Percentiles rank a stretch among this genome's conserved stretches.
Evolutionary conservation across 441 rosid species (phyloP).

Genomic region (Brassica hybrid): DNA sequence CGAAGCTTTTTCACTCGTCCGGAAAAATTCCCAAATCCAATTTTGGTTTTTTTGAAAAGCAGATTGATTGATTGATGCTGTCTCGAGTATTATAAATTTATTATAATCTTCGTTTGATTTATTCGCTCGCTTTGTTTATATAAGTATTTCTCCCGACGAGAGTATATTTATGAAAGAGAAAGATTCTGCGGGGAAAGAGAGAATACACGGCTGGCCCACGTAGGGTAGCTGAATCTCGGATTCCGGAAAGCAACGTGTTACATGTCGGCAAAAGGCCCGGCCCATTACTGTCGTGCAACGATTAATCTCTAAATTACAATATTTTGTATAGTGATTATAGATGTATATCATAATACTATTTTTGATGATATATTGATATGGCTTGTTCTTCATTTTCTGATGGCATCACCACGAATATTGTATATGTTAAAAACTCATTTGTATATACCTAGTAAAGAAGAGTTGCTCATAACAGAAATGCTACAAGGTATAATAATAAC

Average conservation of each 20-base stretch:
- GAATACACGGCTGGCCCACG: constrained; percentile 34
- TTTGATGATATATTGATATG: no score
- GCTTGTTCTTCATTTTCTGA: no score
- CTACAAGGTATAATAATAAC: no score
- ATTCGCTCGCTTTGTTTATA: constrained; percentile 16
- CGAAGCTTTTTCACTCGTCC: constrained; percentile 22
- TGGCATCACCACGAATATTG: no score
- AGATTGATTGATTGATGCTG: neutral
- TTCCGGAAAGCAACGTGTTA: constrained; percentile 16
- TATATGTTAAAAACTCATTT: no score
- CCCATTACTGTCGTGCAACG: constrained; percentile 19
- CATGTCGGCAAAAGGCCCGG: constrained; percentile 35
- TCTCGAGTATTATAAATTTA: constrained; percentile 7
- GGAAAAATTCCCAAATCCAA: constrained; percentile 32
- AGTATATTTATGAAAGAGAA: neutral
- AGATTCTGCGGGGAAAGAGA: neutral
- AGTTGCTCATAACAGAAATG: no score
- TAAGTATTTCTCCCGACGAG: neutral
- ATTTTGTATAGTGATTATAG: no score
- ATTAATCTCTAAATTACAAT: no score
- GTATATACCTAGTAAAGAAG: no score
- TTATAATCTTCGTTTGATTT: neutral
- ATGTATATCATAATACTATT: no score
- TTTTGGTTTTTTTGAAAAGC: constrained; percentile 18
- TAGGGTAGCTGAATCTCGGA: constrained; percentile 15